Conservation (phyloP, 1,284 basidiomycete species). For the Ustilago xerochloae region DNA sequence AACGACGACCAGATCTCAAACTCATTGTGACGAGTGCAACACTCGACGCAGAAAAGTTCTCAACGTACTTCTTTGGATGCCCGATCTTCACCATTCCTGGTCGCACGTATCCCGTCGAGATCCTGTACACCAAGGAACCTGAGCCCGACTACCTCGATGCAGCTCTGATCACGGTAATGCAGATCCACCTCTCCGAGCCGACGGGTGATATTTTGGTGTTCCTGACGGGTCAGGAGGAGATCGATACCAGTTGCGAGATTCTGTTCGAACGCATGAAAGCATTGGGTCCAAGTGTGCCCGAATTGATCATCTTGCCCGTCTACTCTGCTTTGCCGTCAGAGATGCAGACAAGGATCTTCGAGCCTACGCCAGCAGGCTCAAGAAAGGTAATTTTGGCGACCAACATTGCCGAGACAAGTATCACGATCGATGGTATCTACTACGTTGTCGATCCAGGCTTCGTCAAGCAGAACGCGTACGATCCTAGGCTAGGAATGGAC, state of each 20-base stretch:
- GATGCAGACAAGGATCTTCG: constrained; percentile 96
- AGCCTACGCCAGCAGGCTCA: constrained; percentile 93
- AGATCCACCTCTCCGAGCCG: constrained; percentile 97
- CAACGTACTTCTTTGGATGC: constrained; percentile 97
- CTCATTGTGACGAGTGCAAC: constrained; percentile 98
- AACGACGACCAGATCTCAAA: constrained; percentile 92
- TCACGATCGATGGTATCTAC: constrained; percentile 98
- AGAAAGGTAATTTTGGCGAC: constrained; percentile 98
- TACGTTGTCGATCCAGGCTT: constrained; percentile 98
- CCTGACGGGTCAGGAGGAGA: constrained; percentile 96
- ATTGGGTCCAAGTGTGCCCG: constrained; percentile 93
- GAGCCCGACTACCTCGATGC: constrained; percentile 99
- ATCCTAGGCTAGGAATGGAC: constrained; percentile 97
- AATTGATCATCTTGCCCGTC: constrained; percentile 94
- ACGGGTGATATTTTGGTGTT: constrained; percentile 96
- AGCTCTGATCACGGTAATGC: constrained; percentile 97
- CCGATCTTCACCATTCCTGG: constrained; percentile 99
- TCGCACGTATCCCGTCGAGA: constrained; percentile 96
- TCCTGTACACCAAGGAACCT: constrained; percentile 97
- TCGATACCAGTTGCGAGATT: constrained; percentile 96
- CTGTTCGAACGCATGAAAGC: constrained; percentile 98
- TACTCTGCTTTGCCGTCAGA: constrained; percentile 98
- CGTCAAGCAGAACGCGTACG: constrained; percentile 98
- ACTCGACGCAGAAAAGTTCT: constrained; percentile 98
- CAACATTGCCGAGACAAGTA: constrained; percentile 97